Evolutionary conservation across 2,329 filamentous ascomycete species (phyloP), one percentile per base, ranked within the genome.

Genomic region (Stromatinia cepivora): DNA sequence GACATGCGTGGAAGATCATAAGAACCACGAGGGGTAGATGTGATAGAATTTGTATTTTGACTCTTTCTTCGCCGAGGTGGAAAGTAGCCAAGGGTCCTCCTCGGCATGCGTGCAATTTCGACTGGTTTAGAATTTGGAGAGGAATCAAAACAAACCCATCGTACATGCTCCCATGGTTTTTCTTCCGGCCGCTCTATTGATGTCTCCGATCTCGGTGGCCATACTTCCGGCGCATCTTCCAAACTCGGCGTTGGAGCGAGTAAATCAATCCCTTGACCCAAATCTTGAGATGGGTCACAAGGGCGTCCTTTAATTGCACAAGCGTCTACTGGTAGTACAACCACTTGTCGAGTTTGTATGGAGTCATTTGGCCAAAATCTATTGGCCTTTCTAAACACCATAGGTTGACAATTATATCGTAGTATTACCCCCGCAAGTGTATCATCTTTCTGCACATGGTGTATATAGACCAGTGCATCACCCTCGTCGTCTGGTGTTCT

Each of bases 281-380:
- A 62, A 69, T 78, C 53, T 81, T 77, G 48, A 25, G 79, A 76
- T 1, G 81, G 87, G n/a, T 87, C 84, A 76, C 87, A 89, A 22
- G 86, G 86, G 64, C 88, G 86, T 42, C 94, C 93, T 77, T 93
- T 95, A 54, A 94, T 84, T 54, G 91, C 89, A 79, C 94, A 98
- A 53, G 92, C 91, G 79, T 97, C 94, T 6, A 98, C 92, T 0
- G 95, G 95, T 66, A 99, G 82, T 11, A 94, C 85, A 22, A 99
- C 85, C 72, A 88, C 90, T 76, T 92, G 92, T 70, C 94, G 89
- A 61, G 89, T 88, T 78, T 97, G 94, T 48, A 98, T 90, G 72
- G 88, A 93, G 78, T 98, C 95, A 72, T 93, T 92, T 9, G 93
- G 92, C 95, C 95, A 99, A 76, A 99, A 88, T 15, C 95, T 88